Evolutionary conservation across 2,329 filamentous ascomycete genomes (phyloP), one percentile per base, ranked within the genome.

Genomic region (Intubia oerlemansii): DNA sequence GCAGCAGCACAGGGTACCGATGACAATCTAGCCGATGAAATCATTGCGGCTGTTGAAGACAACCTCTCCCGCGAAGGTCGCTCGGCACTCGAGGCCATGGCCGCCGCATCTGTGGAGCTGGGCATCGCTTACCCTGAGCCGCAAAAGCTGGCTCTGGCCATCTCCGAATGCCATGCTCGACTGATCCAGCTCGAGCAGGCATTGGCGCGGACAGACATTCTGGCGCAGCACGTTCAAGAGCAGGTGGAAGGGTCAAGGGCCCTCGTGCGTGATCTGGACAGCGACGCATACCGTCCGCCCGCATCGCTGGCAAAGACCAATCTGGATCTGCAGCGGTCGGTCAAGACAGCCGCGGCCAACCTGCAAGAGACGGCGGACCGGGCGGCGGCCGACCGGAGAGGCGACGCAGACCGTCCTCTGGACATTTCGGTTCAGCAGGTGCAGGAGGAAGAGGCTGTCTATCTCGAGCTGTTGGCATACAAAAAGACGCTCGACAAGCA

Each of bases 241-340:
- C 67, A 75, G 39, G 42, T 62, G 2, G 45, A 45, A 10, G 39
- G 41, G 4, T 45, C 57, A 10, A 43, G 49, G 10, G 31, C 36
- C 2, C 41, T 66, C 20, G 43, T 63, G 7, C 36, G 42, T 5
- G 48, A 56, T 9, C 44, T 70, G 4, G 47, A 50, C 15, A 44
- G 46, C 10, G 50, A 56, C 6, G 45, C 46, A 10, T 74, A 66
- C 40, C 57, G 63, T 11, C 60, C 65, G 0, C 49, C 67, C 0
- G 42, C 64, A 0, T 56, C 68, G 35, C 51, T 84, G 4, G 63
- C 67, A 9, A 67, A 68, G 38, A 62, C 73, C 38, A 85, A 81
- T n/a, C 57, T 72, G 4, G 74, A 88, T 28, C 66, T 76, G 49
- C 68, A 72, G 37, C 68, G 77, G 31, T 68, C 61, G 32, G 65